A percentile compares a stretch with the other conserved stretches of the same genome.
These are phyloP conservation scores for Debaryomycetaceae sp. DNA, from an alignment of 1,139 yeast species.

Conservation along the genomic window DNA sequence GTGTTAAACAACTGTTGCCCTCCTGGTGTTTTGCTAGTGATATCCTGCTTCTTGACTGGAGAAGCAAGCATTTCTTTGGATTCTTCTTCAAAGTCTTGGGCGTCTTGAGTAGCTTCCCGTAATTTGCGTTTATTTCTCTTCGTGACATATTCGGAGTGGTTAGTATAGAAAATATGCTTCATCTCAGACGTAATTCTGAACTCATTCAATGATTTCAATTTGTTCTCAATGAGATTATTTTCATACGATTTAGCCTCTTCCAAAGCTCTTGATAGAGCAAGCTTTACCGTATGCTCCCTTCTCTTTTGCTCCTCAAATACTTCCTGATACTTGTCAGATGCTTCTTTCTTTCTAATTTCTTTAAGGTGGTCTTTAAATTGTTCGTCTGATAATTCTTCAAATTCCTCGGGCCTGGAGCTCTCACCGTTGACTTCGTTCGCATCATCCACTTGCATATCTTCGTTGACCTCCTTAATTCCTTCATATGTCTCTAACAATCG, in stretches of 20 bases:
- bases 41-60: neutral
- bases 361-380: slow-evolving; percentile 28
- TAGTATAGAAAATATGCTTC: slow-evolving; percentile 26
- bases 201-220: slow-evolving; percentile 33
- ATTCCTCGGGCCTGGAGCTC: slow-evolving; percentile 19
- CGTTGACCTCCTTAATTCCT: slow-evolving; percentile 34
- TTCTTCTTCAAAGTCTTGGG: slow-evolving; percentile 24
- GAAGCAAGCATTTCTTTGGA: neutral
- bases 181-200: slow-evolving; percentile 18
- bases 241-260: slow-evolving; percentile 26
- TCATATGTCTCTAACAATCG: slow-evolving; percentile 51
- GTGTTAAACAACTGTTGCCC: neutral
- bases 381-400: slow-evolving; percentile 28
- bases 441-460: slow-evolving; percentile 9
- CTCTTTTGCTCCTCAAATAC: slow-evolving; percentile 12
- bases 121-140: slow-evolving; percentile 25
- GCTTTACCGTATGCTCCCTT: slow-evolving; percentile 18
- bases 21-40: neutral
- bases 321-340: slow-evolving; percentile 18
- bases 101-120: slow-evolving; percentile 36
- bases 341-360: slow-evolving; percentile 11
- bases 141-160: slow-evolving; percentile 39
- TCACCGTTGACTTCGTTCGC: slow-evolving; percentile 12
- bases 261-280: slow-evolving; percentile 15
- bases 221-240: slow-evolving; percentile 31